phyloP scores from a whole-genome alignment of 2,329 filamentous ascomycete genomes.

The Xylaria polymorpha region DNA sequence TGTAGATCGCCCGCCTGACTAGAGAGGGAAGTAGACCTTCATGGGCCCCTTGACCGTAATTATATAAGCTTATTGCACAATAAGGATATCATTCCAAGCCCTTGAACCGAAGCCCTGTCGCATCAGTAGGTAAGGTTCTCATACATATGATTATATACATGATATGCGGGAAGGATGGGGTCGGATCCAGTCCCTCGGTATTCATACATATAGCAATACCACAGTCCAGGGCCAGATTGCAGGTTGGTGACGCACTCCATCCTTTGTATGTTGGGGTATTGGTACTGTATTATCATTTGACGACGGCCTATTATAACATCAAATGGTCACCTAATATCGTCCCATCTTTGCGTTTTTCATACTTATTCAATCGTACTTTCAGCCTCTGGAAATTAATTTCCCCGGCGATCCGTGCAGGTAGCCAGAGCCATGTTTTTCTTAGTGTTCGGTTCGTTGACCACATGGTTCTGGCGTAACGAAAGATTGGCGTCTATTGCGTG shows the following conservation, averaged over 20 bases:
- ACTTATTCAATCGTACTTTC: neutral
- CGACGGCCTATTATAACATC: neutral
- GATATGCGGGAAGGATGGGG: no score
- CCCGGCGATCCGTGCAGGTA: neutral
- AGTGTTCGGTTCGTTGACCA: neutral
- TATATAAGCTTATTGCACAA: no score
- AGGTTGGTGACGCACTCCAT: neutral
- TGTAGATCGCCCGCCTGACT: no score
- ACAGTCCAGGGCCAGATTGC: neutral
- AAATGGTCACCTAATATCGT: neutral
- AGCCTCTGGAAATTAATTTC: neutral
- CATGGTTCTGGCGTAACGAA: conserved; percentile 20
- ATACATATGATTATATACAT: no score
- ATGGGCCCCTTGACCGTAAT: no score
- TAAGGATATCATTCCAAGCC: no score
- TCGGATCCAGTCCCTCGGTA: no score
- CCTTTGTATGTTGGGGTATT: neutral
- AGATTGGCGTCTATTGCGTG: conserved; percentile 36
- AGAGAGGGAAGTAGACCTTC: no score
- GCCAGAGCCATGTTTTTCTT: neutral
- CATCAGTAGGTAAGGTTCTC: no score
- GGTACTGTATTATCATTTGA: neutral
- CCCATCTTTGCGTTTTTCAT: neutral
- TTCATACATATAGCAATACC: no score
- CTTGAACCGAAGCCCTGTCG: no score